Conservation (phyloP, 2,329 filamentous ascomycete genomes). For the Colletotrichum lindemuthianum region DNA sequence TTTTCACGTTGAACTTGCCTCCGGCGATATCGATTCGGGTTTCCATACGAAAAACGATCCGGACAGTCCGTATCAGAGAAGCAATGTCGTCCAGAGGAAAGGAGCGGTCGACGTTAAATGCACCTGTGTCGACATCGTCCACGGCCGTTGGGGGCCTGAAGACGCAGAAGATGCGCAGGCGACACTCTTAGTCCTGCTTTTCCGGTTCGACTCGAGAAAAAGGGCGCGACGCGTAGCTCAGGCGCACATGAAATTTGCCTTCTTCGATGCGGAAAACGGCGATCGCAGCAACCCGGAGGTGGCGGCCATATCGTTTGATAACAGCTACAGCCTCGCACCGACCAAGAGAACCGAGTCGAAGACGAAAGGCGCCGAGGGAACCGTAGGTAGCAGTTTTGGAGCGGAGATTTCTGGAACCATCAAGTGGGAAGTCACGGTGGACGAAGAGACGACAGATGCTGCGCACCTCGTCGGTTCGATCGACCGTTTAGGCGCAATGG, state of each 20-base stretch:
- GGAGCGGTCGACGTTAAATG: constrained; percentile 42
- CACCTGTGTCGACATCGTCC: constrained; percentile 40
- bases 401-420: constrained; percentile 33
- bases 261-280: constrained; percentile 21
- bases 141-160: constrained; percentile 38
- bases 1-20: constrained; percentile 13
- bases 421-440: constrained; percentile 39
- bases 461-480: constrained; percentile 38
- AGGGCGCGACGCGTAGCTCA: constrained; percentile 39
- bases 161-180: constrained; percentile 33
- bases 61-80: constrained; percentile 38
- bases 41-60: constrained; percentile 40
- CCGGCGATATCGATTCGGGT: constrained; percentile 31
- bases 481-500: constrained; percentile 36
- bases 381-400: constrained; percentile 21
- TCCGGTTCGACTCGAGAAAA: constrained; percentile 40
- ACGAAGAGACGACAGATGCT: constrained; percentile 34
- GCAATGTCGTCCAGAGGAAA: constrained; percentile 37
- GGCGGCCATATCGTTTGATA: constrained; percentile 36
- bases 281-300: constrained; percentile 34
- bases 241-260: constrained; percentile 38
- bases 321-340: constrained; percentile 25
- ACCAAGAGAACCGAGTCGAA: constrained; percentile 33
- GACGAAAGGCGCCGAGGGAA: constrained; percentile 17
- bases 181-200: constrained; percentile 41